These are phyloP conservation scores for Letharia columbiana DNA, from an alignment of 495 filamentous ascomycete species.

Conservation along the genomic window DNA sequence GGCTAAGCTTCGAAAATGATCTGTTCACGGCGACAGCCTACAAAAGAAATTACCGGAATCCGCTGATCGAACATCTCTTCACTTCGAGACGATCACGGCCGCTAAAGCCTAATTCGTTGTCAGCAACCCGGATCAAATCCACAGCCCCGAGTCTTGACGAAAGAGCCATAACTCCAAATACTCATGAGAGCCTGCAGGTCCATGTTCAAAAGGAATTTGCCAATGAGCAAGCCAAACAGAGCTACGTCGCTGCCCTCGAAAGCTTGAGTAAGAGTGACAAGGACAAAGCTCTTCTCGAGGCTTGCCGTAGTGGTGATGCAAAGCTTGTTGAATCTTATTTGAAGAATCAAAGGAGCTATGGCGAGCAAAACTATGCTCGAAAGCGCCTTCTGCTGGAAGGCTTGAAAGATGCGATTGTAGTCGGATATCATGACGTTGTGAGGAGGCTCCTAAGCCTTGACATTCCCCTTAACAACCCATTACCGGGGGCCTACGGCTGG, in stretches of 20 bases:
- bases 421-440: background rate
- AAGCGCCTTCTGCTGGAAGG: background rate
- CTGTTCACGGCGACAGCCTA: conserved; percentile 10
- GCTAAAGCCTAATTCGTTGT: background rate
- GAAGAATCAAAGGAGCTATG: background rate
- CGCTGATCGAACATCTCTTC: background rate
- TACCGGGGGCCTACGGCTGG: background rate
- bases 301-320: background rate
- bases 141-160: background rate
- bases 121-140: background rate
- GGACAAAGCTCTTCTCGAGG: background rate
- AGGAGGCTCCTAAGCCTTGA: background rate
- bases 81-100: background rate
- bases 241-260: background rate
- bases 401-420: background rate
- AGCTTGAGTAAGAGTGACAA: background rate
- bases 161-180: background rate
- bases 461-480: background rate
- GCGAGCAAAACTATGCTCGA: background rate
- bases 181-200: background rate
- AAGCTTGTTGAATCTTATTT: background rate
- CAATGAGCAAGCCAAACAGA: background rate
- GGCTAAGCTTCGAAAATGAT: conserved; percentile 14
- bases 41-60: conserved; percentile 13
- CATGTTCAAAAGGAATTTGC: background rate